These are phyloP conservation scores for Zymoseptoria pseudotritici DNA, from an alignment of 2,329 filamentous ascomycete genomes.

Conservation along the genomic window DNA sequence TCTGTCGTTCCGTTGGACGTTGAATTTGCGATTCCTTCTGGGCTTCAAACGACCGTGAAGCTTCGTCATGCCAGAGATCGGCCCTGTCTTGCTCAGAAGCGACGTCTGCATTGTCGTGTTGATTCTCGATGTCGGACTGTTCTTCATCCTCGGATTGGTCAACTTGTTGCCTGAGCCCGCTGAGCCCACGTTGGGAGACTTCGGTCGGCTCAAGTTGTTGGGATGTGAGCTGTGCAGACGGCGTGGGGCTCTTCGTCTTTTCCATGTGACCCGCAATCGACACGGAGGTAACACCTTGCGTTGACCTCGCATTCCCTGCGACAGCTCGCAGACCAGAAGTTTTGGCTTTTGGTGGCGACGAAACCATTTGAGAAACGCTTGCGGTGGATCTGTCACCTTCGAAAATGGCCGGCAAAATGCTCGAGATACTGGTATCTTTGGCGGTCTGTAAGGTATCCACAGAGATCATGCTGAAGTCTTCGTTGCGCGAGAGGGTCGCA, in stretches of 20 bases:
- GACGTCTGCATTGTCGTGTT: constrained; percentile 9
- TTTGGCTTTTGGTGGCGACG: constrained; percentile 23
- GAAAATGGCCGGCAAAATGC: constrained; percentile 5
- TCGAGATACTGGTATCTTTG: constrained; percentile 17
- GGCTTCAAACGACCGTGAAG: constrained; percentile 31
- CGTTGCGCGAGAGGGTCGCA: constrained; percentile 40
- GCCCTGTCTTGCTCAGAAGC: constrained; percentile 12
- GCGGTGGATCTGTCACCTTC: constrained; percentile 12
- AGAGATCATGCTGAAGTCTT: constrained; percentile 46
- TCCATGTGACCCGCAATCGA: background rate
- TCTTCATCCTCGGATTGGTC: constrained; percentile 16
- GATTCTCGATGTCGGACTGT: constrained; percentile 14
- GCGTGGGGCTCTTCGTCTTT: background rate
- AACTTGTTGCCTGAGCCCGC: constrained; percentile 14
- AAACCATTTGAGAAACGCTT: constrained; percentile 25
- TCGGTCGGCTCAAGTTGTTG: background rate
- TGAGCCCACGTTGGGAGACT: background rate
- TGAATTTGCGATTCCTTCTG: background rate
- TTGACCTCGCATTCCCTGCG: constrained; percentile 7
- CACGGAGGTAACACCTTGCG: background rate
- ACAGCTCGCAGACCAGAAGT: constrained; percentile 14
- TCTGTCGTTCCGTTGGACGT: background rate
- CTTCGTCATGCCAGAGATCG: constrained; percentile 44
- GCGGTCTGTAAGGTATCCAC: constrained; percentile 38
- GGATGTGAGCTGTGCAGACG: background rate